A percentile compares a stretch with the other conserved stretches of the same genome.
These are phyloP conservation scores for Sphaerulina populicola DNA, from an alignment of 2,329 filamentous ascomycete species.

Conservation along the genomic window DNA sequence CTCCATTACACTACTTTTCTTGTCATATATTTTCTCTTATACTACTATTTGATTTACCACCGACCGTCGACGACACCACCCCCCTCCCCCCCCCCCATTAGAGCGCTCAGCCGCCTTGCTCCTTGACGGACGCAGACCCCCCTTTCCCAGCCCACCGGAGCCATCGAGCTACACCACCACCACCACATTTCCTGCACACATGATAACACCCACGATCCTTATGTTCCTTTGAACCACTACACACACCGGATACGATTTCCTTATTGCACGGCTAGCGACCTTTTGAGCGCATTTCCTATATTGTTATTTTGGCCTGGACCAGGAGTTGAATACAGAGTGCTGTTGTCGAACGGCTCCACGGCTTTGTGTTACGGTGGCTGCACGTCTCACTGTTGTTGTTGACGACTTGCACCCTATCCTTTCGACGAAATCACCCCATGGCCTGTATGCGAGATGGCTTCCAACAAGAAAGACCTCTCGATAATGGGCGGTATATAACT, in stretches of 20 bases:
- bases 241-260: constrained; percentile 12
- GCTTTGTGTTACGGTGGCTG: constrained; percentile 18
- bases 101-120: constrained; percentile 15
- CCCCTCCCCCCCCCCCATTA: too few relatives aligned
- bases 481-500: constrained; percentile 75
- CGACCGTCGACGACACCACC: constrained; percentile 6
- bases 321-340: constrained; percentile 16
- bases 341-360: constrained; percentile 17
- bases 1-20: constrained; percentile 6
- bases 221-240: constrained; percentile 27
- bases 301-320: constrained; percentile 19
- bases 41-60: constrained; percentile 12
- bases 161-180: constrained; percentile 10
- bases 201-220: constrained; percentile 26
- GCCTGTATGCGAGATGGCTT: constrained; percentile 83
- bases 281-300: constrained; percentile 19
- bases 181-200: constrained; percentile 19
- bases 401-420: constrained; percentile 11
- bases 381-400: constrained; percentile 15
- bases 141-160: constrained; percentile 6
- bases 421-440: constrained; percentile 44
- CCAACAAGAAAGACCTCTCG: constrained; percentile 67
- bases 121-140: constrained; percentile 22
- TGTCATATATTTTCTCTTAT: constrained; percentile 17
- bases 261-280: constrained; percentile 20